phyloP scores from a whole-genome alignment of 1,284 basidiomycete genomes.

The Xerocomus subilludens region DNA sequence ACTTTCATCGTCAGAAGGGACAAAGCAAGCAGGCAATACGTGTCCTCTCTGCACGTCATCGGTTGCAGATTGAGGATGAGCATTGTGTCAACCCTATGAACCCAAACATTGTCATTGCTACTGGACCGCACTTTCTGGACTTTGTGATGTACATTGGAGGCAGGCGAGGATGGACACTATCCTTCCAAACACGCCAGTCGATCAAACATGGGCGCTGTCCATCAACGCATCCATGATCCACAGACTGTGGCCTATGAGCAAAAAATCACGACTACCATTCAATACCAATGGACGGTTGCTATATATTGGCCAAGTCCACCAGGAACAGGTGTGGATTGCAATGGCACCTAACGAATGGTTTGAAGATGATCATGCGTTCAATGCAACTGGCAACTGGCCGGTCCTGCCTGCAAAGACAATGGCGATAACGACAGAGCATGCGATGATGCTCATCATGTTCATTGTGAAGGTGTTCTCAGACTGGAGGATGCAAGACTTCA shows the following conservation, averaged over 20 bases:
- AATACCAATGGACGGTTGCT: not conserved
- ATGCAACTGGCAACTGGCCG: not conserved
- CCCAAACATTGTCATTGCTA: not conserved
- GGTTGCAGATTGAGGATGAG: not conserved
- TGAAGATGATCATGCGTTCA: not conserved
- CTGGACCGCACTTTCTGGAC: not conserved
- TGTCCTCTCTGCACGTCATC: not conserved
- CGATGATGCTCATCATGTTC: slow-evolving; percentile 10
- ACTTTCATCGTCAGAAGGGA: not conserved
- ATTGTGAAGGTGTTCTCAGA: not conserved
- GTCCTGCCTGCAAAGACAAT: not conserved
- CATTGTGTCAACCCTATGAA: not conserved
- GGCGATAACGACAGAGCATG: not conserved
- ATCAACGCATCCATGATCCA: not conserved
- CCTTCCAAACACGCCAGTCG: not conserved
- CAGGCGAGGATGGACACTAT: not conserved
- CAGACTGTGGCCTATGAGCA: slow-evolving; percentile 3
- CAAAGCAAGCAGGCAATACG: not conserved
- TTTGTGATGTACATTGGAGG: not conserved
- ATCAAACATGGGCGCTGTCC: too few species aligned
- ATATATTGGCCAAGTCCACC: not conserved
- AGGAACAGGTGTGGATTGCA: slow-evolving; percentile 9
- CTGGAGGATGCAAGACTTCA: not conserved
- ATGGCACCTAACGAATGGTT: slow-evolving; percentile 13
- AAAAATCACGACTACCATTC: slow-evolving; percentile 1